Conservation (phyloP, 2,329 filamentous ascomycete species). For the Colletotrichum australisinense region DNA sequence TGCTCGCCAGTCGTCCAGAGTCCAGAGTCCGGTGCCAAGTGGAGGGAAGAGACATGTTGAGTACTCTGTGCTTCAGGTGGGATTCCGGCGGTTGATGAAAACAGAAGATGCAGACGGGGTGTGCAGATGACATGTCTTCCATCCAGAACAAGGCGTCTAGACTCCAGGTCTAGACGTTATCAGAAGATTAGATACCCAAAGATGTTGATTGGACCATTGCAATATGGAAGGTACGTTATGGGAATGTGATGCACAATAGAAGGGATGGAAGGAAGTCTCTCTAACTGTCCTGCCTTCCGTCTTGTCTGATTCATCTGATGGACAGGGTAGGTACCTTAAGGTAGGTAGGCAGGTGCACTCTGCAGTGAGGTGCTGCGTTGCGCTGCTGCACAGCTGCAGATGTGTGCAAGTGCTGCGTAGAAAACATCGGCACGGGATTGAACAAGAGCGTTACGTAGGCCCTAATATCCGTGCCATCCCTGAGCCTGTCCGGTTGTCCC, state of each 20-base stretch:
- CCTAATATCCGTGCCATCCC: constrained; percentile 29
- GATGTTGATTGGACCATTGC: neutral
- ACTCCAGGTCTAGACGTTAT: neutral
- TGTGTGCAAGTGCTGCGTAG: neutral
- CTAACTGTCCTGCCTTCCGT: neutral
- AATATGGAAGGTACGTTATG: neutral
- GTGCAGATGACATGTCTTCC: neutral
- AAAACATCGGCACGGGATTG: neutral
- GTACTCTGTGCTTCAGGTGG: neutral
- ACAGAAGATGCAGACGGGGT: neutral
- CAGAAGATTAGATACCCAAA: neutral
- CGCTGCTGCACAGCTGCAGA: neutral
- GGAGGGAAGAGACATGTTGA: neutral
- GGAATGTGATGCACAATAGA: neutral
- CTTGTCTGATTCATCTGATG: neutral
- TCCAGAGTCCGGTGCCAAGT: neutral
- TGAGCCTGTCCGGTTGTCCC: constrained; percentile 15
- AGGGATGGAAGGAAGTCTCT: neutral
- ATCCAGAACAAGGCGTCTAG: neutral
- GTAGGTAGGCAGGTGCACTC: neutral
- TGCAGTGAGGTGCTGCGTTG: no score
- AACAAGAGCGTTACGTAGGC: constrained; percentile 29
- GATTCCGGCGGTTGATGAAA: neutral
- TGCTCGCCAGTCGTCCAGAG: neutral
- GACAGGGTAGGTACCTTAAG: neutral